Base-by-base conservation (phyloP, 805 yeast genomes). In the Grigorovia transvaalensis region DNA sequence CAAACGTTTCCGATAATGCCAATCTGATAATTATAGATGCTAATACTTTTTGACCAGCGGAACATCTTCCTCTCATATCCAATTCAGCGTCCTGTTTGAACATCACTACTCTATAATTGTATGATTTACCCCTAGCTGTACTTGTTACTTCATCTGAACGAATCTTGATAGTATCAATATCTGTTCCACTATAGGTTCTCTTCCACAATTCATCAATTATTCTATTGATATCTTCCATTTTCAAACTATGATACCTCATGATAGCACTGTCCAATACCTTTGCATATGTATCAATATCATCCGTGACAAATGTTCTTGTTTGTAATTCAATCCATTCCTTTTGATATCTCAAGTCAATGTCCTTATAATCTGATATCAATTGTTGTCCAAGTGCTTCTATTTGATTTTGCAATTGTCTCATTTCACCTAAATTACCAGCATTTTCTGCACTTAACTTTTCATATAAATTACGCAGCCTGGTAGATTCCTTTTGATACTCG, bases 61-160 rank as follows among this genome's bases (percentile, higher is more conserved):
- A 88, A 66, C 99, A 93, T 53, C 99, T 72, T 0, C 99, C 99
- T 55, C 99, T 78, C 99, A 93, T 93, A 64, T 93, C 99, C 47
- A 93, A 71, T 66, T 93, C 98, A 1, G 83, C 85, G 53, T 86
- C 91, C 61, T 85, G 88, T 65, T 93, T 93, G 53, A 82, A 82
- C 99, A 93, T 93, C 20, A 90, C 96, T 18, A 93, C 97, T 42
- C 97, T 74, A 63, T 91, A 91, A 64, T 91, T 90, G 66, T 90
- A 91, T 1, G 93, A 79, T 52, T 95, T 72, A 44, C 79, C 78
- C 23, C 76, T 66, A 46, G 63, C 65, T 13, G 64, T 56, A 46
- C 58, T 61, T 7, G 63, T 59, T 11, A 71, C 74, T 53, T 81
- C 83, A 59, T 91, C 98, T 43, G 96, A 85, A 57, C 82, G 77